phyloP scores from a whole-genome alignment of 352 stramenopile species.

The Phytophthora cryptogea region DNA sequence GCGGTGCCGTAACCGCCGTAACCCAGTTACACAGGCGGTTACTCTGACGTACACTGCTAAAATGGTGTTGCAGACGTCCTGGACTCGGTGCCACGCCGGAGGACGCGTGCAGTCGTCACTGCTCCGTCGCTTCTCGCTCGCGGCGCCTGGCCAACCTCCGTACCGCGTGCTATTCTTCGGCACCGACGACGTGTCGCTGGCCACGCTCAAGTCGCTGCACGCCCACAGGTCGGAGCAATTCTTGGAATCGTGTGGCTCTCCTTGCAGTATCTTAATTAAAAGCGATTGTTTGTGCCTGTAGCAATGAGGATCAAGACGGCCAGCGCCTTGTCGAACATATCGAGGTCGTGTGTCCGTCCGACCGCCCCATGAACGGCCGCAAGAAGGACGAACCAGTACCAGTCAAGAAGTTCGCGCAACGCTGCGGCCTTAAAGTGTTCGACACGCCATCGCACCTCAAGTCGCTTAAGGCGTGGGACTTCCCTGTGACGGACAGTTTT shows the following conservation, averaged over 20 bases:
- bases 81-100: slow-evolving; percentile 3
- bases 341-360: slow-evolving; percentile 80
- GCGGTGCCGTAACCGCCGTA: slow-evolving; percentile 3
- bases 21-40: not conserved
- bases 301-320: slow-evolving; percentile 32
- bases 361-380: slow-evolving; percentile 71
- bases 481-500: slow-evolving; percentile 52
- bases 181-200: slow-evolving; percentile 83
- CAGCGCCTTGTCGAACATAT: slow-evolving; percentile 54
- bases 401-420: slow-evolving; percentile 74
- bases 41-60: slow-evolving; percentile 2
- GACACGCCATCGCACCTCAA: slow-evolving; percentile 77
- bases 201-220: slow-evolving; percentile 72
- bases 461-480: slow-evolving; percentile 76
- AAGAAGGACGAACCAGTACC: slow-evolving; percentile 71
- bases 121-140: slow-evolving; percentile 35
- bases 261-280: slow-evolving; percentile 1
- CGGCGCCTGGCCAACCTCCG: slow-evolving; percentile 28
- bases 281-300: slow-evolving; percentile 1
- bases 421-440: slow-evolving; percentile 58
- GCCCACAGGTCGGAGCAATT: slow-evolving; percentile 53
- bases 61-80: slow-evolving; percentile 8
- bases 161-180: slow-evolving; percentile 87
- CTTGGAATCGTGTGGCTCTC: slow-evolving; percentile 10
- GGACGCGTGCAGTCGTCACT: slow-evolving; percentile 11